Conservation (phyloP, 1,139 yeast species). For the Oligophagozyma castellii region DNA sequence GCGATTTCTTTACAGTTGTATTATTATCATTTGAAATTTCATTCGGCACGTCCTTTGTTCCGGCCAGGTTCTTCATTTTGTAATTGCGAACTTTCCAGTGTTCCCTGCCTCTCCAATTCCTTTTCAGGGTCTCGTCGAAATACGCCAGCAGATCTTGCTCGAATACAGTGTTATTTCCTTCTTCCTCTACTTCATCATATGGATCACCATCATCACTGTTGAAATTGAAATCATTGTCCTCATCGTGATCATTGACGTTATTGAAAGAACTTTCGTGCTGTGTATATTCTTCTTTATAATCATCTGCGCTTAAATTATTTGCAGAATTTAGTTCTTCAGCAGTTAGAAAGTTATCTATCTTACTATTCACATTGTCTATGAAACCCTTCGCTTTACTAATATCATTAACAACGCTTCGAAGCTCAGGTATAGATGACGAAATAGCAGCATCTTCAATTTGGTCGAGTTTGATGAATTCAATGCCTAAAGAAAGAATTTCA, state of each 20-base stretch:
- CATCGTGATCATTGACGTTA: conserved; percentile 1
- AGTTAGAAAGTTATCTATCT: conserved; percentile 19
- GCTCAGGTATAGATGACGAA: conserved; percentile 51
- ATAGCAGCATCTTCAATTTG: conserved; percentile 32
- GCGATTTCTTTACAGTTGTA: conserved; percentile 26
- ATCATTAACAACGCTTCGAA: conserved; percentile 46
- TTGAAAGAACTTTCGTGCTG: neutral
- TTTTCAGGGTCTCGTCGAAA: conserved; percentile 55
- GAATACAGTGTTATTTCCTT: conserved; percentile 25
- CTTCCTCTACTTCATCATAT: conserved; percentile 3
- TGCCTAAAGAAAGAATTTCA: conserved; percentile 22
- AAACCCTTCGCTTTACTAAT: conserved; percentile 41
- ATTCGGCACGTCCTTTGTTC: conserved; percentile 1
- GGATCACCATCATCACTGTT: conserved; percentile 8
- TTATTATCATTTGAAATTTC: conserved; percentile 8
- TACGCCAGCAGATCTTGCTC: conserved; percentile 66
- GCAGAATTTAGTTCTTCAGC: conserved; percentile 26
- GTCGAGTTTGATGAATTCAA: conserved; percentile 23
- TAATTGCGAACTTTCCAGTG: conserved; percentile 77
- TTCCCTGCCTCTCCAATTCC: conserved; percentile 84
- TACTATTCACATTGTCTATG: conserved; percentile 34
- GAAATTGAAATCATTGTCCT: conserved; percentile 19
- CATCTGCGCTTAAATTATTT: conserved; percentile 11
- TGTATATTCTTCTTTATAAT: conserved; percentile 22
- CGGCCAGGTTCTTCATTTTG: conserved; percentile 22